Base-by-base conservation (phyloP, 305 asterid species). In the Ilex paraguariensis region DNA sequence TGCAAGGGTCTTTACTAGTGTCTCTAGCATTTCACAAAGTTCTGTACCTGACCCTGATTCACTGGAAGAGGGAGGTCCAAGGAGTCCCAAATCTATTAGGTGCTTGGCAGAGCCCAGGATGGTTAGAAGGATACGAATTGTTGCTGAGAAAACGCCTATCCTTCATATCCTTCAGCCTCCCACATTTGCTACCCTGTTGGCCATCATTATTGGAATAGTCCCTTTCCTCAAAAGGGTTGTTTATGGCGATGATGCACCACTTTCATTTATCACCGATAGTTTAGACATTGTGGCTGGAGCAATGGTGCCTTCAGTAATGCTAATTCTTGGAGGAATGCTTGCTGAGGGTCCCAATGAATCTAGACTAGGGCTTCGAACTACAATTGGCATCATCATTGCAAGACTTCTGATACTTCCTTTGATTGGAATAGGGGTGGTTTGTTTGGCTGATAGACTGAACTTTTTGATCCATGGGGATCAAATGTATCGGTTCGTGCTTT, bases 251-350 rank as follows among this genome's bases (percentile, higher is more conserved):
- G 81, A 82, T 52, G 97, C 92, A 0, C 84, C 95, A 13, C 95
- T 92, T 60, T 64, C 77, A 3, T 87, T 92, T 70, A 57, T 92
- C 36, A 82, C 95, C 0, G 96, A 89, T 68, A 89, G 97, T 73
- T 67, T 87, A 51, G 95, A 85, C n/a, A 88, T 92, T 39, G 56
- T 89, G 77, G 98, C 95, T 21, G 81, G 79, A 32, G 87, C 98
- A 6, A 81, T 89, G 87, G 96, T 89, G 62, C 98, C 98, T 31
- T 84, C 91, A 3, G 95, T 92, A 9, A 87, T 92, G 95, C 82
- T 92, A 32, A 74, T 85, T 72, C 89, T 92, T 32, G 98, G 98
- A 67, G 98, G 95, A 63, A 91, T 88, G 95, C 82, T 91, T n/a
- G 95, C 95, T 5, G 97, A 92, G 79, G 98, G 93, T 61, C 92